phyloP scores from a whole-genome alignment of 371 early-diverging fungal genomes.

The Apophysomyces trapeziformis region DNA sequence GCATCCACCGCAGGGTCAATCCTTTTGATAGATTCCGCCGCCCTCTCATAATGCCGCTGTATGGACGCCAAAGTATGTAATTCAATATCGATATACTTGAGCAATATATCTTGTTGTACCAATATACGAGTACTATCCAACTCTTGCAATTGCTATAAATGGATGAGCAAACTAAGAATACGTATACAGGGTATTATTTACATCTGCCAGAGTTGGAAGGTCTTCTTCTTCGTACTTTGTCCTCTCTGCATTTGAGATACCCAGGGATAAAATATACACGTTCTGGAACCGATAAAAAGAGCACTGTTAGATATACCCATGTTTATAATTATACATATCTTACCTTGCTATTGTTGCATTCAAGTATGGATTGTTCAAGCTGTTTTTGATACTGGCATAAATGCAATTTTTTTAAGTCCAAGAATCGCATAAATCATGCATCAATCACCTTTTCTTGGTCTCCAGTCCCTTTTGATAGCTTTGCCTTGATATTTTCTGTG shows the following conservation, averaged over 20 bases:
- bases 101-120: conserved; percentile 51
- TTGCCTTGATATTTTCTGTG: conserved; percentile 56
- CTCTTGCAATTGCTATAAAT: conserved; percentile 63
- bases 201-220: conserved; percentile 64
- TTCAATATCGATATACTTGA: conserved; percentile 54
- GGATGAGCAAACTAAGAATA: background rate
- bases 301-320: background rate
- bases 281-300: conserved; percentile 52
- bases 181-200: conserved; percentile 28
- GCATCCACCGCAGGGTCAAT: conserved; percentile 60
- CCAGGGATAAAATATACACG: conserved; percentile 62
- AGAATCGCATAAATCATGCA: background rate
- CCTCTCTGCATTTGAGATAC: conserved; percentile 64
- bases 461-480: conserved; percentile 38
- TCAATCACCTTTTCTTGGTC: conserved; percentile 45
- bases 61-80: conserved; percentile 39
- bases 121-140: conserved; percentile 58
- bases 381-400: conserved; percentile 47
- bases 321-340: background rate
- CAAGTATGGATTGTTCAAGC: conserved; percentile 69
- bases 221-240: conserved; percentile 65
- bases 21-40: conserved; percentile 34
- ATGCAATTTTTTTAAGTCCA: background rate
- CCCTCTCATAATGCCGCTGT: conserved; percentile 44
- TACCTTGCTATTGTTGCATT: conserved; percentile 84